Percentiles rank a stretch among this genome's conserved stretches.
phyloP scores from a whole-genome alignment of 371 early-diverging fungal species.

The Syncephalastrum racemosum region DNA sequence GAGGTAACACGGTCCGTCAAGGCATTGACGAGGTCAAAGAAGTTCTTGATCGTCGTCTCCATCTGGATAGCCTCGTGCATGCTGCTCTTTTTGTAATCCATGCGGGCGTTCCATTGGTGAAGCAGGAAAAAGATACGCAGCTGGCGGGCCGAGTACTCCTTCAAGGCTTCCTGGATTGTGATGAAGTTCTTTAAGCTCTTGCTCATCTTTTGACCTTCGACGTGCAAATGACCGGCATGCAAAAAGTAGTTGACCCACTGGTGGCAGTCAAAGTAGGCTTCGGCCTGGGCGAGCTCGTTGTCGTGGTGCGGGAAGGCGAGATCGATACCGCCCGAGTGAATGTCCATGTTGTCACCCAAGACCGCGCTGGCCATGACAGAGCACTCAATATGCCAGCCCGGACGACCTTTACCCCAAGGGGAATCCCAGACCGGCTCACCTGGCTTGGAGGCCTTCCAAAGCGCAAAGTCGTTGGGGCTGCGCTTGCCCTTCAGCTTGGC shows the following conservation, averaged over 20 bases:
- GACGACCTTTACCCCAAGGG: slow-evolving; percentile 95
- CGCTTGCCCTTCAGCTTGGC: slow-evolving; percentile 72
- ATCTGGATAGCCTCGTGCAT: slow-evolving; percentile 85
- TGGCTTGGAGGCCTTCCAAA: slow-evolving; percentile 98
- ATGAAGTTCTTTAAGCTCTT: slow-evolving; percentile 99
- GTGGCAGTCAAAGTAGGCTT: slow-evolving; percentile 87
- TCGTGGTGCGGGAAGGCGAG: slow-evolving; percentile 99
- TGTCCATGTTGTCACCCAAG: slow-evolving; percentile 90
- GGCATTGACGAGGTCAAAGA: slow-evolving; percentile 81
- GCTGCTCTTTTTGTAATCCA: slow-evolving; percentile 86
- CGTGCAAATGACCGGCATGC: slow-evolving; percentile 99
- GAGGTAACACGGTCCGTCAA: slow-evolving; percentile 62
- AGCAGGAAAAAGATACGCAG: slow-evolving; percentile 94
- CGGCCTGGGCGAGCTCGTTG: slow-evolving; percentile 98
- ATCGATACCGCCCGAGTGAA: slow-evolving; percentile 99
- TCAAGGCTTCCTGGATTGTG: slow-evolving; percentile 91
- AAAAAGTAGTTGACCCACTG: slow-evolving; percentile 99
- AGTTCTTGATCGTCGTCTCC: slow-evolving; percentile 86
- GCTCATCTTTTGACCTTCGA: slow-evolving; percentile 99
- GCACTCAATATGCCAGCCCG: slow-evolving; percentile 99
- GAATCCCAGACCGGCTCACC: slow-evolving; percentile 98
- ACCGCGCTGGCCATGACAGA: slow-evolving; percentile 98
- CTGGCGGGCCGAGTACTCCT: slow-evolving; percentile 83
- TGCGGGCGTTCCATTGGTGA: slow-evolving; percentile 88
- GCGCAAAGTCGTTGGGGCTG: slow-evolving; percentile 92